Percentiles rank a stretch among this genome's conserved stretches.
phyloP scores from a whole-genome alignment of 768 basidiomycete genomes.

The Pisolithus microcarpus region DNA sequence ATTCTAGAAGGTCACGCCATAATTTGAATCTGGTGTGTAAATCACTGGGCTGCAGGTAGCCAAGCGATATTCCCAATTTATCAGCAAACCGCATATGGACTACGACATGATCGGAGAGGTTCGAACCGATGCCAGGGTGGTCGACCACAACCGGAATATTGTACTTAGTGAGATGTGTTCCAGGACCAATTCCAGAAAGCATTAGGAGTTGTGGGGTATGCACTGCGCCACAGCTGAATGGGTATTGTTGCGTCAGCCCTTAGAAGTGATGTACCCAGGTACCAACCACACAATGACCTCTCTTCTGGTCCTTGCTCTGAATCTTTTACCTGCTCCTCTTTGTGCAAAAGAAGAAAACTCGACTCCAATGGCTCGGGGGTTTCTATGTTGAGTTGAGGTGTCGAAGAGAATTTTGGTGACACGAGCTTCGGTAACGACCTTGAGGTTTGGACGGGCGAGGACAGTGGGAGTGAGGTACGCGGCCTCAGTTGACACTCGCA shows the following conservation, averaged over 20 bases:
- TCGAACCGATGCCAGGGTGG: conserved; percentile 66
- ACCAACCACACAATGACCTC: conserved; percentile 60
- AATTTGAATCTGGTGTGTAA: conserved; percentile 20
- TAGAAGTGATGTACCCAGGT: neutral
- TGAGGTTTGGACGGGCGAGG: conserved; percentile 57
- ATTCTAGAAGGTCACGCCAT: conserved; percentile 33
- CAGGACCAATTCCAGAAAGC: conserved; percentile 73
- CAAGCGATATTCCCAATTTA: conserved; percentile 37
- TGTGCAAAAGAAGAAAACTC: conserved; percentile 41
- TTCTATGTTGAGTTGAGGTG: conserved; percentile 18
- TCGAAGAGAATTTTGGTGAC: conserved; percentile 57
- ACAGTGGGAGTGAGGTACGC: conserved; percentile 64
- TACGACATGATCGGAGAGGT: conserved; percentile 64
- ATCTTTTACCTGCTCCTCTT: conserved; percentile 28
- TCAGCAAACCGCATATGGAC: conserved; percentile 49
- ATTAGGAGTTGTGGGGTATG: conserved; percentile 64
- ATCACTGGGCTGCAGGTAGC: conserved; percentile 28
- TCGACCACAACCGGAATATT: conserved; percentile 52
- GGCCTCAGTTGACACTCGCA: conserved; percentile 55
- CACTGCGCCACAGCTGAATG: conserved; percentile 48
- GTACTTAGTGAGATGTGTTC: conserved; percentile 43
- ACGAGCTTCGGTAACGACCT: conserved; percentile 47
- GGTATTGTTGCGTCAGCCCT: neutral
- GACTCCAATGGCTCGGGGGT: conserved; percentile 50
- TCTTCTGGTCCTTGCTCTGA: conserved; percentile 41